Percentiles rank a stretch among this genome's conserved stretches.
These are phyloP conservation scores for Rubia peregrina DNA, from an alignment of 305 asterid species.

Conservation along the genomic window DNA sequence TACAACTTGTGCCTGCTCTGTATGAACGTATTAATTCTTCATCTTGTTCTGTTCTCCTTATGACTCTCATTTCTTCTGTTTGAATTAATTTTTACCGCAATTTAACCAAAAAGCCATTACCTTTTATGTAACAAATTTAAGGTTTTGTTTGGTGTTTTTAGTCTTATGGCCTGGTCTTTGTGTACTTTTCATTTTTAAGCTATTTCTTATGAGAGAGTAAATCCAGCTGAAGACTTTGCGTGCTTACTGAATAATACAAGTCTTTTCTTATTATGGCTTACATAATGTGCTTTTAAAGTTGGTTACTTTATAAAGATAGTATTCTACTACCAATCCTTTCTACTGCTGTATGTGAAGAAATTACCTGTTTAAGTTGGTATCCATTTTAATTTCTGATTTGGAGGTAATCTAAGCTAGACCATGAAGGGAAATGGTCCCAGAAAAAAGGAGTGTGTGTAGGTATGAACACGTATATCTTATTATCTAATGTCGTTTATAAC, in stretches of 20 bases:
- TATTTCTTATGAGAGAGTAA: background rate
- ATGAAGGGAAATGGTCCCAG: background rate
- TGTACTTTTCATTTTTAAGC: background rate
- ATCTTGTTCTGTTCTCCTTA: background rate
- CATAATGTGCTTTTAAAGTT: background rate
- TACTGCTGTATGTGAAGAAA: background rate
- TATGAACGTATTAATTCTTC: background rate
- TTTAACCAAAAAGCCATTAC: background rate
- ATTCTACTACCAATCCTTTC: slow-evolving; percentile 1
- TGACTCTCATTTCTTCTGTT: background rate
- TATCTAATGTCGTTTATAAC: slow-evolving; percentile 3
- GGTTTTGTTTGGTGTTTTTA: background rate
- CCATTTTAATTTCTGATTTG: background rate
- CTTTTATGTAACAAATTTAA: background rate
- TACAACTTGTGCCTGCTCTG: background rate
- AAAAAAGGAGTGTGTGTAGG: background rate
- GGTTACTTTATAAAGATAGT: background rate
- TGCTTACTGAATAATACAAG: background rate
- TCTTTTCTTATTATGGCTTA: background rate
- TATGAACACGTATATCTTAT: background rate
- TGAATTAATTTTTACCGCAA: background rate
- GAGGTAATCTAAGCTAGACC: background rate
- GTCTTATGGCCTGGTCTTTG: background rate
- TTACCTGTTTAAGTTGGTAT: background rate
- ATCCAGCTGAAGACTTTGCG: slow-evolving; percentile 1